phyloP scores from a whole-genome alignment of 2,329 filamentous ascomycete genomes.

The Pestalotiopsis sp. region DNA sequence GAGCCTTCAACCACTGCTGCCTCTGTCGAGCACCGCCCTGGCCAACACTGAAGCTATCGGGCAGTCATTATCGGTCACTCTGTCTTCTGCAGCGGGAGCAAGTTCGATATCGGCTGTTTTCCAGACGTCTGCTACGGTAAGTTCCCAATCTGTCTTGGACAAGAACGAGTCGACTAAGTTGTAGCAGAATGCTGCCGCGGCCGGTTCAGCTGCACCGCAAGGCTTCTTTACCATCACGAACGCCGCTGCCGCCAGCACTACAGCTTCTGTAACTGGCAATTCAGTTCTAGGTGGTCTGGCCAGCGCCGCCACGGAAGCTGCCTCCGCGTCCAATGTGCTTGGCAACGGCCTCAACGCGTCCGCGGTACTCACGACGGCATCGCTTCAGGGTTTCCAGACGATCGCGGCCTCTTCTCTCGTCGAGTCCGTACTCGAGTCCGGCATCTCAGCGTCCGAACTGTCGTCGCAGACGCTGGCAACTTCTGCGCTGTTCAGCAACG shows the following conservation, averaged over 20 bases:
- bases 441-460: neutral
- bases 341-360: neutral
- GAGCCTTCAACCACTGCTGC: conserved; percentile 2
- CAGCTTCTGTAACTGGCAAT: neutral
- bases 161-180: neutral
- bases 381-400: neutral
- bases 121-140: neutral
- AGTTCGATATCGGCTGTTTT: neutral
- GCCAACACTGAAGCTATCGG: neutral
- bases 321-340: neutral
- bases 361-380: neutral
- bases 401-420: neutral
- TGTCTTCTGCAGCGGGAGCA: neutral
- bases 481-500: neutral
- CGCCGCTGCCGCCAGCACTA: neutral
- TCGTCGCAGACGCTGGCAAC: neutral
- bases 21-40: conserved; percentile 3
- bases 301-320: neutral
- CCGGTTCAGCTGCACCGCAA: neutral
- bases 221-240: conserved; percentile 4
- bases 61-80: neutral
- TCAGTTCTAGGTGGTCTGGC: neutral
- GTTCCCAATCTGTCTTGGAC: neutral
- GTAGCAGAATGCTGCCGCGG: neutral
- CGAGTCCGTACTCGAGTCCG: neutral